phyloP scores from a whole-genome alignment of 805 yeast species.

The Groenewaldozyma tartarivorans region DNA sequence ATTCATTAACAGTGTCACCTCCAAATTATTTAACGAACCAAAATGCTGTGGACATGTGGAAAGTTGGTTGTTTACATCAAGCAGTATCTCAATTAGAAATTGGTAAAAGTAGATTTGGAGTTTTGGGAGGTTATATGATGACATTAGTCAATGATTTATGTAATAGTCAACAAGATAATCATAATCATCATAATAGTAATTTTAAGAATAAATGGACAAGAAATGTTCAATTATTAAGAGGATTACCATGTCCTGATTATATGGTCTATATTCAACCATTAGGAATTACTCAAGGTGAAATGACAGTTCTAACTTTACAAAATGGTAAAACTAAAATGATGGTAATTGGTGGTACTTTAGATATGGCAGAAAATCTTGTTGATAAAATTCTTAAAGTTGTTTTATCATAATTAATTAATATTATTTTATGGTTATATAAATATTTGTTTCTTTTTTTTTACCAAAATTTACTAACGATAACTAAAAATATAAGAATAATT shows the following conservation, averaged over 20 bases:
- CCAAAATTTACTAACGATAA: slow-evolving; percentile 73
- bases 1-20: slow-evolving; percentile 8
- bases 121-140: slow-evolving; percentile 18
- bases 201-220: slow-evolving; percentile 19
- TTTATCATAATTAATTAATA: background rate
- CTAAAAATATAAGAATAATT: slow-evolving; percentile 70
- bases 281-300: slow-evolving; percentile 13
- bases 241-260: slow-evolving; percentile 20
- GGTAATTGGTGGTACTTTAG: slow-evolving; percentile 15
- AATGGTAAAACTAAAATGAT: slow-evolving; percentile 15
- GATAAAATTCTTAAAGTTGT: slow-evolving; percentile 13
- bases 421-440: background rate
- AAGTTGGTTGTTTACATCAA: slow-evolving; percentile 19
- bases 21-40: slow-evolving; percentile 13
- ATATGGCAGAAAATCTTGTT: slow-evolving; percentile 13
- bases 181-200: slow-evolving; percentile 3
- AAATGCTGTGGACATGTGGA: slow-evolving; percentile 19
- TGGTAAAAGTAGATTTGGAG: slow-evolving; percentile 6
- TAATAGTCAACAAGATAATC: background rate
- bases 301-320: slow-evolving; percentile 15
- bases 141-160: slow-evolving; percentile 18
- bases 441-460: slow-evolving; percentile 20
- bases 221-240: slow-evolving; percentile 15
- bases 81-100: slow-evolving; percentile 13
- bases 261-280: slow-evolving; percentile 15